Evolutionary conservation across 2,329 filamentous ascomycete species (phyloP), one percentile per base, ranked within the genome.

Genomic region (Penicillium sp.): DNA sequence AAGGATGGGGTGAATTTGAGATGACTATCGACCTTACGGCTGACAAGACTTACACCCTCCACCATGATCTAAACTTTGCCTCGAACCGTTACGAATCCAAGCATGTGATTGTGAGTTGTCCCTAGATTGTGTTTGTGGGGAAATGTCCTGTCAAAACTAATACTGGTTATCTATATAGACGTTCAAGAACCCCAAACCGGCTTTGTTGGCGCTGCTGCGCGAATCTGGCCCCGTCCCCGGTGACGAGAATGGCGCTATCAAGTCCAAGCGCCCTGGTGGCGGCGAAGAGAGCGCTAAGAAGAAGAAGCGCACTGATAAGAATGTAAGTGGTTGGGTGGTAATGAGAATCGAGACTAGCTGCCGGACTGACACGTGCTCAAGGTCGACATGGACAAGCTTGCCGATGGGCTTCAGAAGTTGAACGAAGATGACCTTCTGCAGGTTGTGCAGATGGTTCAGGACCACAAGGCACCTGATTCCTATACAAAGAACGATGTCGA

Each of bases 1-100:
- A 97, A 76, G 94, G 94, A 64, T 99, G 94, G 94, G 94, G 94
- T 68, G 94, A 97, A 77, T 99, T 99, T 72, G 94, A 97, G 71
- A 93, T 99, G 86, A 81, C 80, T 44, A 94, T 97, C 67, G 85
- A 89, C 58, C 82, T 95, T 64, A 88, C 86, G 69, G 86, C 88
- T 29, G 91, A 94, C 75, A 97, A 97, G 80, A 93, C 96, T 68
- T 84, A 91, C 68, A 80, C 83, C 13, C 81, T 99, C 61, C 77
- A 81, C 47, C 94, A 99, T 74, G 94, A 99, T 70, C 82, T 99
- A 57, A 97, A 97, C 80, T 99, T 99, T 74, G 82, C 84, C 63
- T 82, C 86, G 62, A 81, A 87, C 57, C 83, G 83, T 59, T 99
- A 99, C 74, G 92, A 97, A 71, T 84, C 85, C 50, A 86, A 87